Base-by-base conservation (phyloP, 2,329 filamentous ascomycete species). In the Grosmannia clavigera region DNA sequence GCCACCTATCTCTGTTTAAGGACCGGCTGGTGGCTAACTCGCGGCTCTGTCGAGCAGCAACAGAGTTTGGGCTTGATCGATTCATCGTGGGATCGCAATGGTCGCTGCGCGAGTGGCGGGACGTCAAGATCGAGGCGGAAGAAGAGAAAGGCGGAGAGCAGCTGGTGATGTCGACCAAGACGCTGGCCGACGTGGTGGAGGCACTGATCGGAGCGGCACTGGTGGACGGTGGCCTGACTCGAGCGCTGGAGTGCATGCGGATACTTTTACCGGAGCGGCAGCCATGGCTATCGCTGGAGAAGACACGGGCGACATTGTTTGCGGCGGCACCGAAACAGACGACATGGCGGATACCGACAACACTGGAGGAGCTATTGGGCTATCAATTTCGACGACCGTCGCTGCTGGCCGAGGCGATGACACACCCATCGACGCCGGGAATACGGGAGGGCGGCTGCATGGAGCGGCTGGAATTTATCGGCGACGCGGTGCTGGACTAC, bases 181-280 rank as follows among this genome's bases (percentile, higher is more conserved):
- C 82, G 0, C 79, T 96, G 9, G 92, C 92, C 3, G 92, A 97
- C 67, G 85, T 96, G 0, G 80, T 96, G 0, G 92, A 97, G 64
- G 82, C 92, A 0, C 75, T 96, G 0, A 86, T 96, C 25, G 92
- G 90, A 1, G 88, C 85, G 0, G 81, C 87, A 0, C 91, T 81
- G 66, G 62, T 87, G 1, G 81, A 88, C 58, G 87, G 88, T 1
- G 87, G 87, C 0, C 73, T 88, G 16, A 55, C 74, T 0, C 85
- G 82, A 64, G 87, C 86, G 0, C 71, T 86, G 19, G 66, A 72
- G 2, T 91, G 86, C 69, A 78, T 94, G 14, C 75, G 78, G 3
- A 69, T 85, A 1, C 86, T 96, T 64, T 70, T 95, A 1, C 79
- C 80, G 0, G 80, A 86, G 57, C 79, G 86, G 57, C 69, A 80